Base-by-base conservation (phyloP, 2,329 filamentous ascomycete genomes). In the Stachybotrys elegans region DNA sequence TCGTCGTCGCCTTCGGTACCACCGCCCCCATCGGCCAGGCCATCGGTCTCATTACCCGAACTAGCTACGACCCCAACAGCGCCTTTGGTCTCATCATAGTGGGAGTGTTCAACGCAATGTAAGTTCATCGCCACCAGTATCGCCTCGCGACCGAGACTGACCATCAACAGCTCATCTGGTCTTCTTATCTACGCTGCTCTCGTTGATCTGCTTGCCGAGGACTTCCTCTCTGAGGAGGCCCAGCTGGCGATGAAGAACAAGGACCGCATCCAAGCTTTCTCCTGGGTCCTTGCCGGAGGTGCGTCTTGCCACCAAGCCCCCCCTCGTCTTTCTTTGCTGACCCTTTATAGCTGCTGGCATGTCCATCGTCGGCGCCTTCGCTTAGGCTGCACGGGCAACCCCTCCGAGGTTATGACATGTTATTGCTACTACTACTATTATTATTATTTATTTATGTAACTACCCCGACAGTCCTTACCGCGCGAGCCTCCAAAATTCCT, bases 21-120 rank as follows among this genome's bases (percentile, higher is more conserved):
- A 84, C 81, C 0, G 78, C 78, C 0, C 81, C 81, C 4, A 76
- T 84, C 36, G 81, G 81, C 1, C 80, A 84, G 54, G 79, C 79
- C 8, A 82, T 84, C 46, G 81, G 81, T 20, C 68, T 84, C 9
- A 50, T 70, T 5, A 75, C 77, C 1, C 70, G 76, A 43, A 73
- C 72, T 53, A 68, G 70, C 4, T 84, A 84, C 49, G 79, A 84
- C 45, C 80, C 80, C 0, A 73, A 80, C 47, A 81, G 78, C 44
- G 79, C 79, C 8, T 78, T 83, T 45, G 81, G 79, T 23, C 59
- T 84, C 22, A 80, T 84, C 46, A 73, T 84, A 40, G 79, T 84
- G 11, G 81, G 81, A 37, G 59, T 79, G 1, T 84, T 83, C 62
- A 84, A 84, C 53, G 78, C 81, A 21, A 83, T 84, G 69, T 78